Conservation (phyloP, 73 alveolate species). For the Diophrys sp. region DNA sequence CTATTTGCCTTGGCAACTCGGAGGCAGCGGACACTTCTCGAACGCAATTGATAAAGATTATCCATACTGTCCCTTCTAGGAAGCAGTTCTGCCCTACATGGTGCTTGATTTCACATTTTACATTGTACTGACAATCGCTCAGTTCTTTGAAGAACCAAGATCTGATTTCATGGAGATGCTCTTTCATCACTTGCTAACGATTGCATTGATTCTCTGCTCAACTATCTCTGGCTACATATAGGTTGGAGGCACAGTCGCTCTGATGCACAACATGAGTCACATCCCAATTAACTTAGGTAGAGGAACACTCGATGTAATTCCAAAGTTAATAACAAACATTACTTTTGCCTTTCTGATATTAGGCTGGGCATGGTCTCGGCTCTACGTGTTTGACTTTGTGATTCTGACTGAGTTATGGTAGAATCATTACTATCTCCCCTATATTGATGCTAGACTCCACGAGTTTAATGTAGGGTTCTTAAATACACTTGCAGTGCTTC, state of each 20-base stretch:
- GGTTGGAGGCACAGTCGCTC: not conserved
- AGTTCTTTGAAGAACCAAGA: conserved; percentile 6
- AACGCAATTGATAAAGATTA: not conserved
- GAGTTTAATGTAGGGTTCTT: not conserved
- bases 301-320: not conserved
- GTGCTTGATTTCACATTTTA: not conserved
- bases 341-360: not conserved
- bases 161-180: conserved; percentile 65
- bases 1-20: not conserved
- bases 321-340: not conserved
- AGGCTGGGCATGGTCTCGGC: not conserved
- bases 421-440: not conserved
- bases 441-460: not conserved
- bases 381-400: not conserved
- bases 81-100: not conserved
- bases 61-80: not conserved
- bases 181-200: conserved; percentile 60
- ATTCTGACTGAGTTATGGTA: not conserved
- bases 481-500: not conserved
- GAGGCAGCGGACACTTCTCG: not conserved
- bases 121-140: not conserved
- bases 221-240: not conserved
- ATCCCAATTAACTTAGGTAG: not conserved
- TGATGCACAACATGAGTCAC: not conserved
- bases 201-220: conserved; percentile 25